Conservation (phyloP, 1,139 yeast genomes). For the Keqinozyma sinolaborantium region DNA sequence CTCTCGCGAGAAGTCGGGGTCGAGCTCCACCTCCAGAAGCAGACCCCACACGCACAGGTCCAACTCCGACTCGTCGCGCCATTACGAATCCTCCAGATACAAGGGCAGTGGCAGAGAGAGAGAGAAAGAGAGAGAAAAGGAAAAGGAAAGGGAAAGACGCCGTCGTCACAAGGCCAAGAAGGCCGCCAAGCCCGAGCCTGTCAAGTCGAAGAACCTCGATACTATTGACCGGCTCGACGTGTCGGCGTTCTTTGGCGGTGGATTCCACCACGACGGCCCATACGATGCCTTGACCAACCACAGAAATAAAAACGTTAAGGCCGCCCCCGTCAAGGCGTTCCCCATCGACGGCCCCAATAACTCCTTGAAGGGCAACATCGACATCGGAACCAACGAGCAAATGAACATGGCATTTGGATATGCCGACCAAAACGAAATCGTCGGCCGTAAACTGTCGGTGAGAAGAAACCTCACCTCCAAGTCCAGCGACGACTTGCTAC, state of each 20-base stretch:
- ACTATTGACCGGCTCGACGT: slow-evolving; percentile 94
- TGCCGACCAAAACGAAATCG: slow-evolving; percentile 33
- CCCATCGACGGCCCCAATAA: slow-evolving; percentile 94
- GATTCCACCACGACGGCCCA: slow-evolving; percentile 98
- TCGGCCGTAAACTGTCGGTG: slow-evolving; percentile 23
- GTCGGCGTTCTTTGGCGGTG: slow-evolving; percentile 91
- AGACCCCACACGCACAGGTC: slow-evolving; percentile 16
- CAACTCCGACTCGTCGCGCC: slow-evolving; percentile 6
- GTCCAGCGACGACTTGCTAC: slow-evolving; percentile 13
- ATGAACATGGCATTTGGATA: slow-evolving; percentile 64
- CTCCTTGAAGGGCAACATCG: slow-evolving; percentile 63
- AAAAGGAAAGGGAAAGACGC: slow-evolving; percentile 10
- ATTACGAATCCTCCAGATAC: slow-evolving; percentile 7
- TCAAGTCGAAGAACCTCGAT: slow-evolving; percentile 65
- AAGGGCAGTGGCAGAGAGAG: slow-evolving; percentile 5
- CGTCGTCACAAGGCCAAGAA: slow-evolving; percentile 23
- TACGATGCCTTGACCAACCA: slow-evolving; percentile 98
- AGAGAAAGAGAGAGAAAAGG: slow-evolving; percentile 8
- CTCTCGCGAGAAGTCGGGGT: slow-evolving; percentile 49
- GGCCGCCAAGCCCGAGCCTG: slow-evolving; percentile 31
- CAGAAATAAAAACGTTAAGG: slow-evolving; percentile 75
- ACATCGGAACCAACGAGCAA: slow-evolving; percentile 49
- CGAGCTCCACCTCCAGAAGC: slow-evolving; percentile 14
- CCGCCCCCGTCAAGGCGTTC: slow-evolving; percentile 93
- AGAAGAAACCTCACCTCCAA: slow-evolving; percentile 8